Conservation (phyloP, 2,329 filamentous ascomycete species). For the Aspergillus oerlinghausenensis region DNA sequence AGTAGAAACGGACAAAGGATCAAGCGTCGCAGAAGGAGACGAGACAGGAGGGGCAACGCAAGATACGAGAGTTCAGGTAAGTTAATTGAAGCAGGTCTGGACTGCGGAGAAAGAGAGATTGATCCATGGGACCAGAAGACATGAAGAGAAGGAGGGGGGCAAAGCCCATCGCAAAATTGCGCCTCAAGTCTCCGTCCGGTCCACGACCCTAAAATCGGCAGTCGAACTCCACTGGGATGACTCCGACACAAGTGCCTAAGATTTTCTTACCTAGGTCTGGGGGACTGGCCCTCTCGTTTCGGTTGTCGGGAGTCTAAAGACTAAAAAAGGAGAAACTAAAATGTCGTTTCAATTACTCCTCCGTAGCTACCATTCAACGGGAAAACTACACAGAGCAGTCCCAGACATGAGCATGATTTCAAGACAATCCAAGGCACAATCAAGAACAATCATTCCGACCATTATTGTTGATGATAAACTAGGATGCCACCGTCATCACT, state of each 20-base stretch:
- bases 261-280: background rate
- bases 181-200: conserved; percentile 6
- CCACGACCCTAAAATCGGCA: conserved; percentile 9
- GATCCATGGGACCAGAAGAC: conserved; percentile 7
- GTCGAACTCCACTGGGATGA: conserved; percentile 14
- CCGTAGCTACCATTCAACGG: background rate
- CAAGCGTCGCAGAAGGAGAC: conserved; percentile 4
- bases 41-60: conserved; percentile 2
- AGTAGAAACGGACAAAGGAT: background rate
- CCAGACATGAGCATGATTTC: background rate
- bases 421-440: background rate
- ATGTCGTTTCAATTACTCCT: background rate
- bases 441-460: background rate
- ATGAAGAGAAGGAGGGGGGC: conserved; percentile 9
- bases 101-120: background rate
- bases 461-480: background rate
- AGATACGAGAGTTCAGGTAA: background rate
- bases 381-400: background rate
- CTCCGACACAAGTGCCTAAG: background rate
- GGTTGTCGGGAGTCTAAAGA: background rate
- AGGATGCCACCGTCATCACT: background rate
- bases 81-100: background rate
- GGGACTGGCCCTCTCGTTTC: no score
- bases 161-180: conserved; percentile 10
- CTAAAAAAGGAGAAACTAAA: background rate